phyloP scores from a whole-genome alignment of 2,329 filamentous ascomycete species.

The Penicillium sp. region DNA sequence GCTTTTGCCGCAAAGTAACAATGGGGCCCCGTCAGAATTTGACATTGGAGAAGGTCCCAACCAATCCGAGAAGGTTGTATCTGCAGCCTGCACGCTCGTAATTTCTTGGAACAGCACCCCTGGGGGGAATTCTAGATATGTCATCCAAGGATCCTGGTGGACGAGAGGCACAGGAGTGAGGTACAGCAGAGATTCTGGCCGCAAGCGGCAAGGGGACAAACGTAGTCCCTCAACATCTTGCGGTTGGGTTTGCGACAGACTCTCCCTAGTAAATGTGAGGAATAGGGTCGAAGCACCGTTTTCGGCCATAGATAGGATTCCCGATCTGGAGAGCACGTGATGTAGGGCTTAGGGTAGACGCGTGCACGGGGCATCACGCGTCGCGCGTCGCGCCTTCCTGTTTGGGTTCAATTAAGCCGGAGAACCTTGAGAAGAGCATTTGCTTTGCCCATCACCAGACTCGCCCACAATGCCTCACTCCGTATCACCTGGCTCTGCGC shows the following conservation, averaged over 20 bases:
- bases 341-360: conserved; percentile 29
- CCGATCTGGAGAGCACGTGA: conserved; percentile 12
- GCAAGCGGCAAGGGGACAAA: conserved; percentile 16
- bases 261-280: not conserved
- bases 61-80: not conserved
- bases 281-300: conserved; percentile 7
- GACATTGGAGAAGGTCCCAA: not conserved
- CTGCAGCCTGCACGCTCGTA: not conserved
- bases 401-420: conserved; percentile 21
- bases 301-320: conserved; percentile 5
- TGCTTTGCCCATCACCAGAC: conserved; percentile 1
- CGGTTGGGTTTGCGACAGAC: not conserved
- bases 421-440: not conserved
- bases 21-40: not conserved
- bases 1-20: not conserved
- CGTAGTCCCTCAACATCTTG: not conserved
- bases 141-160: conserved; percentile 17
- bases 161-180: conserved; percentile 15
- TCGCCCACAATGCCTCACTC: conserved; percentile 40
- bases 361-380: conserved; percentile 19
- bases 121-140: conserved; percentile 15
- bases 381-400: conserved; percentile 23
- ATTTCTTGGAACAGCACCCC: not conserved
- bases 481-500: conserved; percentile 41
- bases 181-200: conserved; percentile 6